Evolutionary conservation across 768 basidiomycete species (phyloP).

Genomic region (Termitomyces bulborhizus): DNA sequence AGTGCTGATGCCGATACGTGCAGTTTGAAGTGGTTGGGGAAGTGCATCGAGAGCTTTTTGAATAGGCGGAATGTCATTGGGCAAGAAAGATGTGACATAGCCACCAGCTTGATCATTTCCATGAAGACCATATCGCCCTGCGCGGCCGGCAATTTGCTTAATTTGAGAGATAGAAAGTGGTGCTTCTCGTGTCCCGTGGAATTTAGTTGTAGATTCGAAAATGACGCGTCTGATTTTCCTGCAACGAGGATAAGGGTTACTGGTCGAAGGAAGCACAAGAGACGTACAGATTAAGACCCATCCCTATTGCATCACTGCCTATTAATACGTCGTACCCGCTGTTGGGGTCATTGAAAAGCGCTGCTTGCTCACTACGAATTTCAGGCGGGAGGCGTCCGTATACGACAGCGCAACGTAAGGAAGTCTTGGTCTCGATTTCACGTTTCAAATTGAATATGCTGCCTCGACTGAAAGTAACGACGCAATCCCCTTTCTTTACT

Average conservation of each 20-base stretch:
- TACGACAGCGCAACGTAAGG: slow-evolving; percentile 81
- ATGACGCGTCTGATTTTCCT: slow-evolving; percentile 76
- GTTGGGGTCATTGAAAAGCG: slow-evolving; percentile 79
- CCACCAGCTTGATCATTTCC: slow-evolving; percentile 44
- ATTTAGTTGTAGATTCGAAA: slow-evolving; percentile 52
- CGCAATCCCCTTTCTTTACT: slow-evolving; percentile 79
- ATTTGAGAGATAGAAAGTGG: slow-evolving; percentile 66
- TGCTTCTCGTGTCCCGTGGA: slow-evolving; percentile 37
- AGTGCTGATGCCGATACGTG: slow-evolving; percentile 32
- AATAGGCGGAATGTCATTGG: slow-evolving; percentile 57
- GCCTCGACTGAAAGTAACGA: slow-evolving; percentile 78
- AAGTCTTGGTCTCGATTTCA: slow-evolving; percentile 63
- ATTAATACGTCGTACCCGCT: slow-evolving; percentile 88
- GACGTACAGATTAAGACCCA: slow-evolving; percentile 93
- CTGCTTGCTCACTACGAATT: slow-evolving; percentile 86
- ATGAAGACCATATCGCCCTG: slow-evolving; percentile 81
- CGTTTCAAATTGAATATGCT: slow-evolving; percentile 74
- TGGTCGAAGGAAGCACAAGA: background rate
- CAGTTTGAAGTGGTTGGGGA: slow-evolving; percentile 44
- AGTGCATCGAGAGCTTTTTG: slow-evolving; percentile 46
- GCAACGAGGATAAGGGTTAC: background rate
- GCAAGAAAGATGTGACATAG: slow-evolving; percentile 64
- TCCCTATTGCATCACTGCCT: slow-evolving; percentile 92
- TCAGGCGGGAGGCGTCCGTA: slow-evolving; percentile 93
- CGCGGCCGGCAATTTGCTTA: slow-evolving; percentile 94